Evolutionary conservation across 176 grass and related monocot genomes (phyloP), one percentile per base, ranked within the genome.

Genomic region (Zea mays): DNA sequence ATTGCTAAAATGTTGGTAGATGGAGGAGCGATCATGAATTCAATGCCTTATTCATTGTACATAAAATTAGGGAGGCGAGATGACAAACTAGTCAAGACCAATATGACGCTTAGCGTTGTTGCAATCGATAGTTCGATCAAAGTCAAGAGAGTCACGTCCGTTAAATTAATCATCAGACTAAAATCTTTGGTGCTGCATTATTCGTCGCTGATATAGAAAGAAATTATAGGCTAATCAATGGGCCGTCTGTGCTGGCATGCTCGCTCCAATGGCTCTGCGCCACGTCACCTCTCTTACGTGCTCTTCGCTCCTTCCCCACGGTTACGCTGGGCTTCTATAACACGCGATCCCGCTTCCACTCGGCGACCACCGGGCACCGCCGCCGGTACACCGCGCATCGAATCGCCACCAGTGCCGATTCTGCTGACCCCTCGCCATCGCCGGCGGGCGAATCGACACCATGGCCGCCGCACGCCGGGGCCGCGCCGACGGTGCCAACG

Each of bases 241-340:
- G 10, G 77, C 41, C 66, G 72, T 76, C 72, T 61, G 20, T 13
- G 35, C 72, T 85, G 87, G 87, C 77, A 84, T 50, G 16, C 13
- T 19, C 10, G 35, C 7, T 0, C 87, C 78, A 89, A 81, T 76
- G 66, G 48, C 0, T 0, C 0, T 4, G 1, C 49, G 82, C 87
- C 87, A 85, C 82, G 67, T 89, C 87, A 72, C 4, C 27, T 3
- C 8, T 85, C 87, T 85, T 82, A 89, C 87, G 87, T 60, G 78
- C 66, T 14, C 48, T 5, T 5, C 46, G 5, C 20, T 5, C n/a
- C 8, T 55, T 55, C 40, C 34, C 62, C 74, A 66, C 79, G 19
- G 80, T 69, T 27, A 8, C 63, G 56, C 8, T 19, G 52, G 17
- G 82, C 76, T 55, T 17, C 67, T 37, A 75, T 84, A 85, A 85